Conservation (phyloP, 2,329 filamentous ascomycete species). For the Arachnopeziza araneosa region DNA sequence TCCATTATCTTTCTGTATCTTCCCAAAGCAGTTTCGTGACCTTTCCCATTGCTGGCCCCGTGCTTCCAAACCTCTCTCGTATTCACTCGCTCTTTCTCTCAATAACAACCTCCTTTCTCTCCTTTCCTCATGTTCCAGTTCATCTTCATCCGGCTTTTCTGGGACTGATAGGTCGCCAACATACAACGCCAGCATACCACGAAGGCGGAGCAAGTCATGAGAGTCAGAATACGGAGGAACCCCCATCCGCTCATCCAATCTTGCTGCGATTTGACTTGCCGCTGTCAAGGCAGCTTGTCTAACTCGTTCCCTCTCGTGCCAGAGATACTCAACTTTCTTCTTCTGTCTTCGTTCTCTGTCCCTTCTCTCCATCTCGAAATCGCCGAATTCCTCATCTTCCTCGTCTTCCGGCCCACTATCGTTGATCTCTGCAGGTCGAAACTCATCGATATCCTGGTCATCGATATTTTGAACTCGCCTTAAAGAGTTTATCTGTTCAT, state of each 20-base stretch:
- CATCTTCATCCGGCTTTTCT: slow-evolving; percentile 7
- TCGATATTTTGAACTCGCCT: slow-evolving; percentile 30
- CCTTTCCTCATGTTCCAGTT: slow-evolving; percentile 1
- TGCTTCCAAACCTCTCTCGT: neutral
- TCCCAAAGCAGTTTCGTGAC: neutral
- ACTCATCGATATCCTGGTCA: slow-evolving; percentile 16
- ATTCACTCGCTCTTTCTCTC: neutral
- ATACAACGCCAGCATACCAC: slow-evolving; percentile 71
- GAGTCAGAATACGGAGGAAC: slow-evolving; percentile 66
- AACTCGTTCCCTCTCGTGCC: slow-evolving; percentile 26
- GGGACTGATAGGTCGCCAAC: slow-evolving; percentile 61
- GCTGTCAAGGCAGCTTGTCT: slow-evolving; percentile 29
- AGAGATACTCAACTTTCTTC: slow-evolving; percentile 19
- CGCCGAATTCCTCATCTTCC: slow-evolving; percentile 17
- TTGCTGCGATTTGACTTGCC: slow-evolving; percentile 57
- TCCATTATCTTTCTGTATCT: neutral
- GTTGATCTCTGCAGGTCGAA: slow-evolving; percentile 11
- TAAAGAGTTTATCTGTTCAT: slow-evolving; percentile 47
- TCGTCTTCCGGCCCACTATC: slow-evolving; percentile 11
- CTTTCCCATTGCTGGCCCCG: neutral
- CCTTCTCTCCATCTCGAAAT: slow-evolving; percentile 17
- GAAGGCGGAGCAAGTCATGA: slow-evolving; percentile 59
- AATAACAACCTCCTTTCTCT: neutral
- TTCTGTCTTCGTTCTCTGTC: slow-evolving; percentile 10
- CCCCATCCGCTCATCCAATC: slow-evolving; percentile 66